These are phyloP conservation scores for Gardenia jasminoides DNA, from an alignment of 257 asterid genomes.

Conservation along the genomic window DNA sequence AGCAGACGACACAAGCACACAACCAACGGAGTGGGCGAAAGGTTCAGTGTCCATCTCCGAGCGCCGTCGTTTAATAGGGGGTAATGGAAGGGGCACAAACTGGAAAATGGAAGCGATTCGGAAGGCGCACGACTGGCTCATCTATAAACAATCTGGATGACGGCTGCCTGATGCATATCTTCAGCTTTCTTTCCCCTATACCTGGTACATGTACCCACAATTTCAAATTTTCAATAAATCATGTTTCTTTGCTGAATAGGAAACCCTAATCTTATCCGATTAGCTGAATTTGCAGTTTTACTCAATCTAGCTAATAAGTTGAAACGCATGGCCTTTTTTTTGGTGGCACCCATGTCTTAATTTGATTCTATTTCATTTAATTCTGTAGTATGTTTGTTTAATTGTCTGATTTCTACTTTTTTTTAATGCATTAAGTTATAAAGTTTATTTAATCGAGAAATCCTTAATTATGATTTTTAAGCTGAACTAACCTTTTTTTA, in stretches of 20 bases:
- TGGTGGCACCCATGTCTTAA: neutral
- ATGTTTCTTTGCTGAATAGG: neutral
- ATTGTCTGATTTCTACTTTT: no score
- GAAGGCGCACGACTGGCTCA: neutral
- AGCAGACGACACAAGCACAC: no score
- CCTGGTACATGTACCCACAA: constrained; percentile 51
- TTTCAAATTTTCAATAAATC: neutral
- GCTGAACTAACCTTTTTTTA: no score
- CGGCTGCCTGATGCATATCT: constrained; percentile 93
- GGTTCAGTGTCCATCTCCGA: neutral
- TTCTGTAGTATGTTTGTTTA: no score
- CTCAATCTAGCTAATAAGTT: neutral
- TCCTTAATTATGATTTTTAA: no score
- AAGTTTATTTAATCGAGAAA: no score
- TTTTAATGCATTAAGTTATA: no score
- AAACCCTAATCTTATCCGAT: neutral
- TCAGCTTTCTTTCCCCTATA: constrained; percentile 85
- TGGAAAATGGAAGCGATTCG: constrained; percentile 13
- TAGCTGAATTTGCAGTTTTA: neutral
- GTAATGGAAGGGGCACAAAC: constrained; percentile 11
- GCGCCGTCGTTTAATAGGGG: neutral
- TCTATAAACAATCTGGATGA: constrained; percentile 71
- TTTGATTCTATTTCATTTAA: no score
- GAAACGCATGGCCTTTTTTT: neutral
- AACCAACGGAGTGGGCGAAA: no score